Base-by-base conservation (phyloP, 2,329 filamentous ascomycete species). In the Paracoccidioides lutzii region DNA sequence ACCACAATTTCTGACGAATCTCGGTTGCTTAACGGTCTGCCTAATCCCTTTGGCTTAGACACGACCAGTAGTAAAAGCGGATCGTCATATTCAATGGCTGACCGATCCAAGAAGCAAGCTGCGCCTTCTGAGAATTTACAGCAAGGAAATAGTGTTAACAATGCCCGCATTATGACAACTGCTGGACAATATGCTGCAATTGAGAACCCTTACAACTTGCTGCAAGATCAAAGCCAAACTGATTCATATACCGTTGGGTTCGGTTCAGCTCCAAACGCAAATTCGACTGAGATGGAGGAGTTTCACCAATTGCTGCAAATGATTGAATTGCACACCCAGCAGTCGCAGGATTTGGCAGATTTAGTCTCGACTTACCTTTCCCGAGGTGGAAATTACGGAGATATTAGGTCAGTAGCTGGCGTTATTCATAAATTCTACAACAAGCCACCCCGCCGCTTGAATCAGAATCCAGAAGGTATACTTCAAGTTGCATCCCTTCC, bases 401-500 rank as follows among this genome's bases (percentile, higher is more conserved):
- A 41, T 52, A 42, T 52, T 42, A 52, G 22, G 30, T 41, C 52
- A 28, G 8, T 12, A 22, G 52, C 8, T 14, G 35, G 32, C 5
- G n/a, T 14, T 38, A 15, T 45, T 4, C n/a, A 41, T 37, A 51
- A 52, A 14, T 42, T 43, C 22, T 45, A 30, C 32, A 51, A 37
- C 6, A 51, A 50, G 9, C 54, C 48, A 4, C 37, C 35, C 54
- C 48, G 38, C 22, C 33, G 30, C 45, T 14, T 5, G 14, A 53
- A 43, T 43, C 37, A 40, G n/a, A 30, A 10, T 37, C 44, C 54
- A 1, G 45, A 55, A 33, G 30, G 40, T 4, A 42, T 7, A 15
- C 55, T 57, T 5, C 53, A 53, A 33, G 52, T 60, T 38, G 56
- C 59, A 22, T 59, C 58, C 3, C 37, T 59, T 30, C 14, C 58